Conservation (phyloP, 768 basidiomycete species). For the Pilatotrama ljubarskyi region DNA sequence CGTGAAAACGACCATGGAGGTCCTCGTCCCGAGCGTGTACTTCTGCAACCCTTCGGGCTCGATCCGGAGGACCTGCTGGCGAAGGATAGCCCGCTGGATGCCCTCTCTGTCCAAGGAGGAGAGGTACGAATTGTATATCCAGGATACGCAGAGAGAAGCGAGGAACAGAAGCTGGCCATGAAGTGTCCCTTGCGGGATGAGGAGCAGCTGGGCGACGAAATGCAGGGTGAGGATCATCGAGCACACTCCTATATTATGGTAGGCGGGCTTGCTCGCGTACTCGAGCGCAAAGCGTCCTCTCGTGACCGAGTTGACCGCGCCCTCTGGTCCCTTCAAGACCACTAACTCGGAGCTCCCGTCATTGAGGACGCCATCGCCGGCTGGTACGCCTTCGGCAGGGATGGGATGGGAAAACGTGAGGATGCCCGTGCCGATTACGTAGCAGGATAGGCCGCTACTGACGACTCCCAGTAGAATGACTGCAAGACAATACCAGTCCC, state of each 20-base stretch:
- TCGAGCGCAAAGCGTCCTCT: conserved; percentile 7
- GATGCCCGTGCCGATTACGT: conserved; percentile 1
- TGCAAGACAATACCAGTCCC: conserved; percentile 4
- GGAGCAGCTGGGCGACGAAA: conserved; percentile 13
- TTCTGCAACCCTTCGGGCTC: background rate
- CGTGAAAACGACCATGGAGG: background rate
- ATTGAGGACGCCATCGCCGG: background rate
- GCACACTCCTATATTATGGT: conserved; percentile 3
- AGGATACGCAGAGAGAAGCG: conserved; percentile 1
- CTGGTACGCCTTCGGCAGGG: background rate
- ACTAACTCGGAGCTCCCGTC: background rate
- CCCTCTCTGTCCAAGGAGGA: conserved; percentile 6
- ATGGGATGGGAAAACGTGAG: background rate
- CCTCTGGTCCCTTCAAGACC: conserved; percentile 4
- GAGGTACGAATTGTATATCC: conserved; percentile 11
- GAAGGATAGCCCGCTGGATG: conserved; percentile 5
- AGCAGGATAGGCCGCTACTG: conserved; percentile 2
- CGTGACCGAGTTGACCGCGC: conserved; percentile 13
- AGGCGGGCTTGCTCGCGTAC: conserved; percentile 7
- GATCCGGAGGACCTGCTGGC: background rate
- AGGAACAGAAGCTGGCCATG: conserved; percentile 13
- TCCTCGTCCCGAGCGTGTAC: conserved; percentile 7
- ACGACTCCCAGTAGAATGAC: conserved; percentile 3
- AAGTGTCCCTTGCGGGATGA: conserved; percentile 7
- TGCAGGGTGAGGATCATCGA: conserved; percentile 11